Base-by-base conservation (phyloP, 2,329 filamentous ascomycete genomes). In the Colletotrichum eleusines region DNA sequence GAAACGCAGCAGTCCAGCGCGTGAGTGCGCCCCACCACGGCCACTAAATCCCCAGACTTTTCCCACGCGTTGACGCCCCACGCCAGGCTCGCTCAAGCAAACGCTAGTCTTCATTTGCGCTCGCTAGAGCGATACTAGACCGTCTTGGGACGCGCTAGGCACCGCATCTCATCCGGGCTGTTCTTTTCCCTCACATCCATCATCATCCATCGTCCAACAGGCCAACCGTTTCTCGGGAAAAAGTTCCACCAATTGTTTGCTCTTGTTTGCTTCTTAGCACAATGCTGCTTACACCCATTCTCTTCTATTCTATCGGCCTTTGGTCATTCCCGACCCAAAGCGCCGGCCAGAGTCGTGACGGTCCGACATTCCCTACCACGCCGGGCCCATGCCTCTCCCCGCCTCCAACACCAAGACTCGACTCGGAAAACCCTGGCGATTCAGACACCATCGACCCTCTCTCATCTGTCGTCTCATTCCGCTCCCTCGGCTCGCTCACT, bases 1-100 rank as follows among this genome's bases (percentile, higher is more conserved):
- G 14, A 51, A 14, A n/a, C 3, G 40, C 1, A 44, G 40, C 38
- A 7, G 8, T 59, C 40, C 57, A 44, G 57, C 18, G 40, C 8
- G 18, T 31, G 42, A 26, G 7, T 20, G 44, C 23, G 26, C 42
- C 48, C 28, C 44, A 65, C 69, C 58, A 69, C 64, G 57, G 64
- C 69, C 69, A 71, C 69, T 68, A 69, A 71, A 68, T 69, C 69
- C 69, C 69, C 69, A 69, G 69, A 71, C 64, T 68, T 71, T 53
- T 58, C 68, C 68, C 68, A 71, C 44, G 68, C 58, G 18, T 6
- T 20, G n/a, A 23, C 9, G 23, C n/a, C 31, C 57, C 18, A 48
- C 23, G 3, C 1, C 4, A 1, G 3, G 4, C 44, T 55, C 69
- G 64, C 69, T 63, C 33, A 63, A 5, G 0, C 0, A 0, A 23